Percentiles rank a stretch among this genome's conserved stretches.
phyloP scores from a whole-genome alignment of 225 moss, liverwort and hornwort genomes.

The Physcomitrium patens region DNA sequence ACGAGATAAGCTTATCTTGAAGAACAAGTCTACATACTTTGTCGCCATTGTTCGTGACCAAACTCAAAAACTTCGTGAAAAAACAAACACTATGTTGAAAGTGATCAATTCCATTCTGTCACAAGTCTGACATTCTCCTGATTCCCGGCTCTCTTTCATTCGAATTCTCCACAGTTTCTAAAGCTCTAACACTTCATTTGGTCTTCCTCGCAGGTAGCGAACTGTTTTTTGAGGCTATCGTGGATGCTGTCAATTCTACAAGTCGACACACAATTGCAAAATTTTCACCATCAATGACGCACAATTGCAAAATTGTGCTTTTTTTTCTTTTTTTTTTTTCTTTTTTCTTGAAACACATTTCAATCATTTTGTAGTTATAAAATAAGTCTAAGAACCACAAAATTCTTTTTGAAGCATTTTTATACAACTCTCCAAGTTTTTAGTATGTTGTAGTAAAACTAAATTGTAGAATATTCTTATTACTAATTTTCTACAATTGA shows the following conservation, averaged over 20 bases:
- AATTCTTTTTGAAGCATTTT: too few species aligned
- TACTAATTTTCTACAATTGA: too few species aligned
- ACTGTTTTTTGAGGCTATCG: constrained; percentile 58
- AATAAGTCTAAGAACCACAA: too few species aligned
- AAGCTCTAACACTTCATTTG: not conserved
- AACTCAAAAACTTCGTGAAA: not conserved
- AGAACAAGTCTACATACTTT: constrained; percentile 40
- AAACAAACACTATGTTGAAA: not conserved
- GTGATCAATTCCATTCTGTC: not conserved
- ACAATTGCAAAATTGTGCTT: too few species aligned
- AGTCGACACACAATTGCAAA: constrained; percentile 38
- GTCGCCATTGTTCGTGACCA: constrained; percentile 32
- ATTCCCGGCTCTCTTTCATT: not conserved
- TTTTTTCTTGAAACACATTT: too few species aligned
- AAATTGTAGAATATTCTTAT: too few species aligned
- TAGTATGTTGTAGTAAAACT: too few species aligned
- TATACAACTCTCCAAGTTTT: too few species aligned
- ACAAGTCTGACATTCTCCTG: not conserved
- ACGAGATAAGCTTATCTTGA: constrained; percentile 72
- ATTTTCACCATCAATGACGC: too few species aligned
- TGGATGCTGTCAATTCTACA: constrained; percentile 71
- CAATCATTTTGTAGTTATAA: too few species aligned
- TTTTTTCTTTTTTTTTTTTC: too few species aligned
- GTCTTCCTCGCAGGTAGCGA: constrained; percentile 42
- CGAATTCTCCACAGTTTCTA: constrained; percentile 4